Percentiles rank a stretch among this genome's conserved stretches.
phyloP scores from a whole-genome alignment of 371 early-diverging fungal genomes.

The Mortierella sp. region DNA sequence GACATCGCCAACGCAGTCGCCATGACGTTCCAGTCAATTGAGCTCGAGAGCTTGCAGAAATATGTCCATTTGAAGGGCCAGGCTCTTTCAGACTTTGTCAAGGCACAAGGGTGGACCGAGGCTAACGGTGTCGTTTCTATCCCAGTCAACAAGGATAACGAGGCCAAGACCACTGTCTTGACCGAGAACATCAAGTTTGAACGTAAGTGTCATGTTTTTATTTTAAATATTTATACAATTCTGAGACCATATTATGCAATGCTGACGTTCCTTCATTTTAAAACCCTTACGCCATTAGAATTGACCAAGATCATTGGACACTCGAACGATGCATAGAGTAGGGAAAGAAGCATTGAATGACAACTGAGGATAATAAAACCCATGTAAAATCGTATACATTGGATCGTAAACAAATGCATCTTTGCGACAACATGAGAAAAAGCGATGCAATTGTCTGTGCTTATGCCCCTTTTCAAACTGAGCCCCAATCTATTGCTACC shows the following conservation, averaged over 20 bases:
- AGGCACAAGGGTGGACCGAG: conserved; percentile 76
- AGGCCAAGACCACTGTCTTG: conserved; percentile 85
- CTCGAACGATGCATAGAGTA: conserved; percentile 66
- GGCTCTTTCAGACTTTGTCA: conserved; percentile 72
- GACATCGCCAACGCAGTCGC: conserved; percentile 77
- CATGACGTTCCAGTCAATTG: conserved; percentile 87
- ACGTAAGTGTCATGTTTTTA: conserved; percentile 46
- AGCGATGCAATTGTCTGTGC: background rate
- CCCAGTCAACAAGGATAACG: conserved; percentile 85
- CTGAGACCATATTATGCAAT: background rate
- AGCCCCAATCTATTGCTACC: too few relatives aligned
- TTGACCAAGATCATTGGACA: conserved; percentile 78
- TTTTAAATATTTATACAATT: background rate
- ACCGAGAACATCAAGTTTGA: conserved; percentile 92
- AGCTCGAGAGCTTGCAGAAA: conserved; percentile 62
- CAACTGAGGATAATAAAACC: conserved; percentile 19
- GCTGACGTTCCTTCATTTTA: background rate
- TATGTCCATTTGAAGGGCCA: conserved; percentile 80
- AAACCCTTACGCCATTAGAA: conserved; percentile 31
- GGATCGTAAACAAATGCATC: background rate
- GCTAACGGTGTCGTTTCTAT: conserved; percentile 74
- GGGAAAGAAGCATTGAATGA: conserved; percentile 8
- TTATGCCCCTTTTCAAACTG: too few relatives aligned
- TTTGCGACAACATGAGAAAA: background rate
- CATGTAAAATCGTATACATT: background rate